Base-by-base conservation (phyloP, 2,329 filamentous ascomycete genomes). In the Alternaria atra region DNA sequence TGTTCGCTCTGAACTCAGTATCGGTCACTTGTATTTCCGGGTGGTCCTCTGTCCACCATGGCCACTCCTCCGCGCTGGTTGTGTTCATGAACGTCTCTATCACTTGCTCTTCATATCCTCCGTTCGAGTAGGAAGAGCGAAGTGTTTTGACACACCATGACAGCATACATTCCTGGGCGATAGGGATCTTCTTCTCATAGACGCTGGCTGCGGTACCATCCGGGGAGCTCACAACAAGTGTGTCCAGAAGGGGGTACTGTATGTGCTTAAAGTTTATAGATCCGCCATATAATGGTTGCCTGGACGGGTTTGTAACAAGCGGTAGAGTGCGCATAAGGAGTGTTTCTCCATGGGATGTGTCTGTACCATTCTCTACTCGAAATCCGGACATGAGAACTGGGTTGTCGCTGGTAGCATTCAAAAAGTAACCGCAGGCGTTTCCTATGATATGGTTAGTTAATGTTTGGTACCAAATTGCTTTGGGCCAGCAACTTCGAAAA, bases 81-180 rank as follows among this genome's bases (percentile, higher is more conserved):
- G 39, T 58, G 13, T 65, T 63, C 4, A 34, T 35, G 0, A 53
- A 53, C 1, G 29, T 58, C 2, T 63, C 23, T 0, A 64, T 27
- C 1, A 70, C 47, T 5, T 67, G 47, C 47, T 71, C 70, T 15
- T 46, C 9, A 23, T 74, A 73, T 0, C 12, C 43, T 1, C 61
- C 72, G 3, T 15, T 29, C 1, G 29, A 20, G 13, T 71, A 73
- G 0, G 66, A 58, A 0, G 71, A 74, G 8, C 59, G 20, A 3
- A 77, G 48, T 2, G 40, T 66, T 37, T 75, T 66, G 6, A 73
- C 64, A 25, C 73, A 75, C 68, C 67, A 75, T 0, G 63, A 50
- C 0, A 74, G 39, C 2, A 73, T 30, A 42, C 73, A 75, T 37
- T 75, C 70, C 0, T 71, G 66, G 0, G 64, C 60, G 6, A 66